A percentile compares a stretch with the other conserved stretches of the same genome.
These are phyloP conservation scores for Annulohypoxylon nitens DNA, from an alignment of 495 filamentous ascomycete genomes.

Conservation along the genomic window DNA sequence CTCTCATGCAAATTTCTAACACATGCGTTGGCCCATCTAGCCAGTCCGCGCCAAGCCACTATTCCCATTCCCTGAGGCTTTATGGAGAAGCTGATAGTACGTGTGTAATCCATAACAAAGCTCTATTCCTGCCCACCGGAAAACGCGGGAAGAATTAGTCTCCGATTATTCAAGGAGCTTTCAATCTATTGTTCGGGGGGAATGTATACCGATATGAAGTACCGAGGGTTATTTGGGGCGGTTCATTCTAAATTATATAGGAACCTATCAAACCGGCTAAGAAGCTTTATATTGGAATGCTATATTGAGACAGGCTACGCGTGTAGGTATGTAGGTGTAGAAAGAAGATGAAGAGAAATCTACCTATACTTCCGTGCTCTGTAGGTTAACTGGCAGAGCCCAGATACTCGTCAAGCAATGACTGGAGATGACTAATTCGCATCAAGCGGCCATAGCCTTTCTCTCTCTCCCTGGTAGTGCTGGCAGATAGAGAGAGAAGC, in stretches of 20 bases:
- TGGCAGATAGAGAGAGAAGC: conserved; percentile 16
- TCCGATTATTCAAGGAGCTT: neutral
- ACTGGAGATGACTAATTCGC: neutral
- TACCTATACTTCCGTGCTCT: neutral
- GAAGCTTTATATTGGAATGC: neutral
- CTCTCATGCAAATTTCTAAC: neutral
- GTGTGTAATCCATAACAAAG: conserved; percentile 5
- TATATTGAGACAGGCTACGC: neutral
- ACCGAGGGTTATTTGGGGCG: conserved; percentile 1
- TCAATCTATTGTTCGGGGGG: conserved; percentile 2
- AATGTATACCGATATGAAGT: neutral
- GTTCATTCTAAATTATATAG: neutral
- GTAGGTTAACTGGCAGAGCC: neutral
- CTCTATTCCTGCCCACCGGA: neutral
- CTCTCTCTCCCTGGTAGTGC: neutral
- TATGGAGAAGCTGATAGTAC: neutral
- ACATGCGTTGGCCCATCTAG: neutral
- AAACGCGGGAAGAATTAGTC: conserved; percentile 4
- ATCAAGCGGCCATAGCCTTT: neutral
- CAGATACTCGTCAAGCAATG: neutral
- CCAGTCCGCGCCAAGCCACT: neutral
- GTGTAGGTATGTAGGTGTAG: neutral
- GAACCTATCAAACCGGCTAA: neutral
- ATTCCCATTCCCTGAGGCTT: neutral
- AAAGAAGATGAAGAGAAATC: neutral